Conservation (phyloP, 306 rosid species). For the Cucumis cinereus region DNA sequence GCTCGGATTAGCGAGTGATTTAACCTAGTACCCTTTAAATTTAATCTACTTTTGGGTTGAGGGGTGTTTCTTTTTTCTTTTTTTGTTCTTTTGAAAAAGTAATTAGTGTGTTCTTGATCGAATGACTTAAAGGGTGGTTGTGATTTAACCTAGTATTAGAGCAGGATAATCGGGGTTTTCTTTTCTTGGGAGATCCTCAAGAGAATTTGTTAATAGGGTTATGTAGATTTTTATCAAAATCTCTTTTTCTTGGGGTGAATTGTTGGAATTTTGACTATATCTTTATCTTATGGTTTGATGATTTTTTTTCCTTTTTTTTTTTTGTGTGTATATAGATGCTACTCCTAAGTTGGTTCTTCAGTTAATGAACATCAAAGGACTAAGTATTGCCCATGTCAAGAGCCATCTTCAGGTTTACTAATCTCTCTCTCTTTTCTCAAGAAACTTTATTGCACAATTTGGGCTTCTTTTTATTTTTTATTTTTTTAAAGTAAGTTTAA, state of each 20-base stretch:
- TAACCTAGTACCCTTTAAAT: too few relatives aligned
- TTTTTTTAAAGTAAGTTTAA: too few relatives aligned
- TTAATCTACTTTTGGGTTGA: too few relatives aligned
- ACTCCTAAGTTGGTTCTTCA: constrained; percentile 98
- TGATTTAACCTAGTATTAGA: not conserved
- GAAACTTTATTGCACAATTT: not conserved
- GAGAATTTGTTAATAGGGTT: not conserved
- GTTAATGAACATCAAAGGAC: constrained; percentile 83
- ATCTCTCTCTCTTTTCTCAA: not conserved
- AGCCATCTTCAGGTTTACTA: constrained; percentile 79
- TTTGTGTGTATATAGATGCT: constrained; percentile 40
- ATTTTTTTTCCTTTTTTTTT: not conserved
- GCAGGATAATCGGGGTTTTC: not conserved
- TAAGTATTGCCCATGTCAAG: constrained; percentile 91
- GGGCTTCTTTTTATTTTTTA: not conserved
- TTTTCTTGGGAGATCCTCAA: too few relatives aligned
- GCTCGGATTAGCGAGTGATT: too few relatives aligned
- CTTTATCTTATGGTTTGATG: not conserved
- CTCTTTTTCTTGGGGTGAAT: not conserved
- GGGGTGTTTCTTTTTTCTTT: too few relatives aligned
- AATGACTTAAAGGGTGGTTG: not conserved
- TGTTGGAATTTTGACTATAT: not conserved
- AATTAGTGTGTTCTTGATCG: too few relatives aligned
- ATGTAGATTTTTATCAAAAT: not conserved
- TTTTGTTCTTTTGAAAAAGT: too few relatives aligned